These are phyloP conservation scores for Phlebopus sp. DNA, from an alignment of 1,284 basidiomycete species.

Conservation along the genomic window DNA sequence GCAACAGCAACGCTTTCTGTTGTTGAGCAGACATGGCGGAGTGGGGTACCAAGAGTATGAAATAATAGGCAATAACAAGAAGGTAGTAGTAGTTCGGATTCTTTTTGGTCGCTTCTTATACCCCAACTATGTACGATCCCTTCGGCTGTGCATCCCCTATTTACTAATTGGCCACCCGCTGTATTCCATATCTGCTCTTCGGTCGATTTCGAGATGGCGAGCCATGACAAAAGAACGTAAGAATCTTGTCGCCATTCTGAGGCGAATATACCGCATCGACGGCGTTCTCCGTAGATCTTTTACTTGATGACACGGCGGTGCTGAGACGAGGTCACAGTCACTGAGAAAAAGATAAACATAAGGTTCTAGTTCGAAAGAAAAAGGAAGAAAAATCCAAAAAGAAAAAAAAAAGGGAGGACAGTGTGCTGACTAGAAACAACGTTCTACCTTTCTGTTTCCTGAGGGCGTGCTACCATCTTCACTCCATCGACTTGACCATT, in stretches of 20 bases:
- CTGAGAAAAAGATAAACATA: slow-evolving; percentile 19
- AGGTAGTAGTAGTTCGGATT: not conserved
- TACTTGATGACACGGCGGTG: slow-evolving; percentile 14
- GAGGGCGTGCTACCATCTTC: slow-evolving; percentile 30
- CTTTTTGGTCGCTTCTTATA: slow-evolving; percentile 11
- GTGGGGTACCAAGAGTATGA: not conserved
- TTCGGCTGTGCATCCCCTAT: slow-evolving; percentile 17
- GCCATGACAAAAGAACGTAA: slow-evolving; percentile 29
- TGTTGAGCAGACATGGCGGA: slow-evolving; percentile 18
- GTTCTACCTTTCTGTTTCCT: slow-evolving; percentile 35
- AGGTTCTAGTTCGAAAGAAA: slow-evolving; percentile 16
- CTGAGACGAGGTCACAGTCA: slow-evolving; percentile 20
- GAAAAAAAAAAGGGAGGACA: slow-evolving; percentile 7
- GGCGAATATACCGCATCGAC: slow-evolving; percentile 28
- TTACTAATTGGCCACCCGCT: slow-evolving; percentile 31
- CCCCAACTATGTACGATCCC: slow-evolving; percentile 8
- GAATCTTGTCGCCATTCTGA: slow-evolving; percentile 31
- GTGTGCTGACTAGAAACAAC: slow-evolving; percentile 13
- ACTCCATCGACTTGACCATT: slow-evolving; percentile 33
- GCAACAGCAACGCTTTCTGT: slow-evolving; percentile 28
- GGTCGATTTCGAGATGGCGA: slow-evolving; percentile 24
- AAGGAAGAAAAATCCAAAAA: no score
- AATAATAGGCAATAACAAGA: slow-evolving; percentile 14
- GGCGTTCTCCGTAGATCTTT: slow-evolving; percentile 28
- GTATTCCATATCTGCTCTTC: slow-evolving; percentile 25